Base-by-base conservation (phyloP, 805 yeast genomes). In the Limtongia smithiae region DNA sequence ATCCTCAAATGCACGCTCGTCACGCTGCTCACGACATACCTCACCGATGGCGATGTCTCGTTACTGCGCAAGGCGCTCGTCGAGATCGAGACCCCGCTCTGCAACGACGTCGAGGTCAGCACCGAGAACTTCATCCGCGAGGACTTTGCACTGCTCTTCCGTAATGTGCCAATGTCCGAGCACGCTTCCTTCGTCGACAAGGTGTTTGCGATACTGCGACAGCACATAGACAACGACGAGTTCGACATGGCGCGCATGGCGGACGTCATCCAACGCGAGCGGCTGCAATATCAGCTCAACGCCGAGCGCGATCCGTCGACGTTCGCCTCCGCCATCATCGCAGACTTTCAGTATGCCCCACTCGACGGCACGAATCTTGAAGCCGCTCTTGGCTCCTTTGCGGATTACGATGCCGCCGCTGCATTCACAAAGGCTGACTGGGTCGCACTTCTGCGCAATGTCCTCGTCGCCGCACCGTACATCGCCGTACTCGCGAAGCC, bases 311-410 rank as follows among this genome's bases (percentile, higher is more conserved):
- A 40, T 27, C 41, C 60, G 18, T 27, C 43, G 25, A 46, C 54
- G 6, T 71, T 89, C 45, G 76, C 88, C 0, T 78, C 77, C 37
- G 72, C 81, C 51, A 88, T 89, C 6, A 83, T 88, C 44, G 74
- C 74, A 33, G 95, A 87, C 60, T 91, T 88, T 65, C 62, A 88
- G 8, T 93, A 91, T 62, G 95, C 96, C 41, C 71, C 79, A 40
- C 59, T 65, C 1, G 80, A 79, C 48, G 85, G 85, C 1, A 65
- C 76, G 5, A 80, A 81, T 46, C 69, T 91, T 50, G 66, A 70
- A 2, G 65, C 66, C n/a, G 78, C 83, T 74, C 57, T 79, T 21
- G 74, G 77, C 51, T 73, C 76, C 43, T 67, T 86, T 43, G 60
- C 67, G 8, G 93, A 84, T 54, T 87, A 76, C 64, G 83, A 81